Base-by-base conservation (phyloP, 352 stramenopile genomes). In the Stramenopiles sp. region DNA sequence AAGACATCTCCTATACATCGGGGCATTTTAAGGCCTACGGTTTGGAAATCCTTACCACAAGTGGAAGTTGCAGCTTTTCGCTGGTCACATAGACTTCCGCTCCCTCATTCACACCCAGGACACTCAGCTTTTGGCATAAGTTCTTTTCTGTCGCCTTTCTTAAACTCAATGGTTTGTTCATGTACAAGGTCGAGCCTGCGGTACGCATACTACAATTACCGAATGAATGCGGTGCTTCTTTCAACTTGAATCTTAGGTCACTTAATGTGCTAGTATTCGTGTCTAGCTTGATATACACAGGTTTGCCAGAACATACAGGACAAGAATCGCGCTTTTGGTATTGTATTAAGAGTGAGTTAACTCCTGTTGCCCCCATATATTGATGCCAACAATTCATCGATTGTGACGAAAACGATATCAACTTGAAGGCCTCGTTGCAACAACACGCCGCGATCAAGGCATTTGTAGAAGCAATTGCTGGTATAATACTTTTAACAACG, bases 401-500 rank as follows among this genome's bases (percentile, higher is more conserved):
- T 83, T 98, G 94, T 67, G 89, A 96, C 83, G 88, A 94, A 88
- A 97, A 98, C 30, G 93, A 97, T 83, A 98, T 88, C 22, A 96
- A 86, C 87, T 99, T 99, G 67, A 98, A 84, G 8, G 92, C 94
- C 85, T 99, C 96, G 82, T 95, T 97, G 71, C 98, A 94, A 85
- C 95, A 98, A 81, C 95, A 94, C 81, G 93, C 95, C 81, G 93
- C 90, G 67, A 98, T 90, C 71, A 98, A 92, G 0, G 95, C 95
- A 85, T 98, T 98, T 29, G 95, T 98, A 55, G 91, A 97, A 0
- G 95, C 95, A 44, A 98, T 93, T 0, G 95, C 95, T 32, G 95
- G 94, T 82, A 98, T 98, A 82, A 98, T 98, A 85, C 98, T 98
- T 88, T 98, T 99, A 76, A 98, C 94, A 7, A 99, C 95, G 0